Percentiles rank a stretch among this genome's conserved stretches.
phyloP scores from a whole-genome alignment of 78 protist species.

The Isochrysis galbana region DNA sequence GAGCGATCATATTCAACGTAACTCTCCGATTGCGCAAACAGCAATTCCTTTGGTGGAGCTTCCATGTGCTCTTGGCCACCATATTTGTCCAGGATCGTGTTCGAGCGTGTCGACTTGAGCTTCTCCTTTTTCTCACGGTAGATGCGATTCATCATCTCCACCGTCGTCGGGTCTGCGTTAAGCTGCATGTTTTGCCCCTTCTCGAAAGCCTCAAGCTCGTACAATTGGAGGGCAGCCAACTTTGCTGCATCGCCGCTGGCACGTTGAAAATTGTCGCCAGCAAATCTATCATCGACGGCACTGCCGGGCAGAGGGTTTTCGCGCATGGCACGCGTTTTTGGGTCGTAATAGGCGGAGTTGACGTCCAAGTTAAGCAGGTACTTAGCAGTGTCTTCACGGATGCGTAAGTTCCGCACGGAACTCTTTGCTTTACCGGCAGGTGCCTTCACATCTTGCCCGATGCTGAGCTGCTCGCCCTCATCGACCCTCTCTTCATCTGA shows the following conservation, averaged over 20 bases:
- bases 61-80: constrained; percentile 87
- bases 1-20: constrained; percentile 85
- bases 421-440: neutral
- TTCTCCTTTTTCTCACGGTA: constrained; percentile 32
- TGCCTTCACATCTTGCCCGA: neutral
- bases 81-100: constrained; percentile 69
- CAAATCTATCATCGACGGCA: constrained; percentile 5
- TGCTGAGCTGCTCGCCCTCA: constrained; percentile 4
- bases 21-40: constrained; percentile 82
- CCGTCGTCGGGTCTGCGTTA: constrained; percentile 91
- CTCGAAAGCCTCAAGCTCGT: constrained; percentile 44
- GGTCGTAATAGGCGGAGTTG: constrained; percentile 96
- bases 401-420: constrained; percentile 55
- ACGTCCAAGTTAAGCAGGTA: constrained; percentile 89
- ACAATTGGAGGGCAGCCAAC: constrained; percentile 54
- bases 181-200: constrained; percentile 80
- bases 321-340: constrained; percentile 97
- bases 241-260: constrained; percentile 75
- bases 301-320: constrained; percentile 71
- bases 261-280: constrained; percentile 88
- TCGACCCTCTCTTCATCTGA: neutral
- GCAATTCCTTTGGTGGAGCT: constrained; percentile 50
- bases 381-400: constrained; percentile 96
- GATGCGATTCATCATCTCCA: constrained; percentile 63
- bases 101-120: neutral